Evolutionary conservation across 2,329 filamentous ascomycete genomes (phyloP), one percentile per base, ranked within the genome.

Genomic region (Didymella glomerata): DNA sequence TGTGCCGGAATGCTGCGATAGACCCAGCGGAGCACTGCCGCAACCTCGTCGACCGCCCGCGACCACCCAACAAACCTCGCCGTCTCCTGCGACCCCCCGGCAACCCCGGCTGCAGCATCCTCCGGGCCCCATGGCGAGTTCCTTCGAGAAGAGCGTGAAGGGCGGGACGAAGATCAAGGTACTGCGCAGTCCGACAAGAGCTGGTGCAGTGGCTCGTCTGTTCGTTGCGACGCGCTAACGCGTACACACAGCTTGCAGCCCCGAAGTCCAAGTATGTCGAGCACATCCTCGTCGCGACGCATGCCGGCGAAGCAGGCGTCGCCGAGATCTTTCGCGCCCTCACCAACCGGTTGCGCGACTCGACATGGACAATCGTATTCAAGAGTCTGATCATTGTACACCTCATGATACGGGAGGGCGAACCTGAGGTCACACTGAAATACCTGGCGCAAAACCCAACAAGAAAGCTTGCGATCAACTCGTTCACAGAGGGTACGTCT

Each of bases 251-350:
- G 92, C 90, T 93, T 80, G 95, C 95, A 68, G 92, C 95, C 63
- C 95, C 95, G 50, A 99, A 99, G 82, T 95, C 94, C 56, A 99
- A 99, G 81, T 99, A 98, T 82, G 96, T 99, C 82, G 95, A 99
- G 79, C 93, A 97, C 76, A 97, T 99, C 75, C 86, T 99, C 57
- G 86, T 97, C 67, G 94, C 95, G 64, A 99, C 95, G 36, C 92
- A 97, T 80, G 90, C 93, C 22, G 95, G 93, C 68, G 95, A 99
- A 80, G 91, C 92, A 53, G 95, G 94, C 67, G 92, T 99, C 60
- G 94, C 90, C 60, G 95, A 99, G 81, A 91, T 99, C 73, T 98
- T 99, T 78, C 89, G 95, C 61, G 92, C 93, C 41, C 83, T 99
- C 54, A 93, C 96, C 75, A 88, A 92, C 76, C 88, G 95, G 51